Conservation (phyloP, 306 rosid genomes). For the Prunus padus region DNA sequence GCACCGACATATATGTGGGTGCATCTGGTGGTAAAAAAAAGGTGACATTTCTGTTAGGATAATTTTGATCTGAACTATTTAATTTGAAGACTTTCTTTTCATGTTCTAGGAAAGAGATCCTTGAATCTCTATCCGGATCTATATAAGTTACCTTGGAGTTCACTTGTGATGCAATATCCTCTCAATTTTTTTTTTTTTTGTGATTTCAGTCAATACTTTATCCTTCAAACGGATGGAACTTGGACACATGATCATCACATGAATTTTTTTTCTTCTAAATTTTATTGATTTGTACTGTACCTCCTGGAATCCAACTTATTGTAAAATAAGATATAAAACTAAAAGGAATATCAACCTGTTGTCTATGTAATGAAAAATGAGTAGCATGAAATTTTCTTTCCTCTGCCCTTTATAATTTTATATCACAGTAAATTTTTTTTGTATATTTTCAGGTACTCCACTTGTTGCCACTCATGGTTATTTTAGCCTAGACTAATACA, state of each 20-base stretch:
- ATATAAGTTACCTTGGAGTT: neutral
- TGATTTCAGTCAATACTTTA: neutral
- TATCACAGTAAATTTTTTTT: neutral
- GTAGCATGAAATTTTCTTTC: neutral
- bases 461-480: neutral
- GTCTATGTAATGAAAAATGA: neutral
- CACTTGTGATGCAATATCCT: neutral
- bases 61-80: neutral
- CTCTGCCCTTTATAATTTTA: neutral
- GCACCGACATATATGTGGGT: neutral
- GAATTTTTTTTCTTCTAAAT: no score
- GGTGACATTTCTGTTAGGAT: neutral
- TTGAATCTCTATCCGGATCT: no score
- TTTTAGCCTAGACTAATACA: neutral
- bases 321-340: neutral
- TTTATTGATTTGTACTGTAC: no score
- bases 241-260: no score
- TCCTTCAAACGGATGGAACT: neutral
- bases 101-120: neutral
- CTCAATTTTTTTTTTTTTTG: neutral
- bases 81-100: neutral
- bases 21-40: neutral
- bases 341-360: neutral
- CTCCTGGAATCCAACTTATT: neutral
- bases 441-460: neutral